These are phyloP conservation scores for Fusarium neocosmosporiellum DNA, from an alignment of 2,329 filamentous ascomycete genomes.

Conservation along the genomic window DNA sequence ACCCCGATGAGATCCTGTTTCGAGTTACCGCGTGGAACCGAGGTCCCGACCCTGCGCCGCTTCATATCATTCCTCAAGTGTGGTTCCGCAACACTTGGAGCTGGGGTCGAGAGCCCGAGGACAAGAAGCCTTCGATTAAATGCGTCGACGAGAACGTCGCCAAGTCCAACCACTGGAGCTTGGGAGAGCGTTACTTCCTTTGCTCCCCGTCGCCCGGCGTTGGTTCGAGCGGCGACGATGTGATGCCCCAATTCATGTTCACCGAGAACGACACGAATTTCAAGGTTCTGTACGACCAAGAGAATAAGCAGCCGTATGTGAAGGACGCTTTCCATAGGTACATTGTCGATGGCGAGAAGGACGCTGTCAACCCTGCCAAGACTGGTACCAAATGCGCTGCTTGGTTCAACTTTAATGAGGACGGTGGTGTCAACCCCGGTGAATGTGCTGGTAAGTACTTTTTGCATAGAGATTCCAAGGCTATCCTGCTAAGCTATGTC, in stretches of 20 bases:
- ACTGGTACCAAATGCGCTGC: conserved; percentile 89
- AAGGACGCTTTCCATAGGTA: conserved; percentile 95
- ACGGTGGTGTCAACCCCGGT: conserved; percentile 85
- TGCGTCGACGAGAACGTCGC: conserved; percentile 74
- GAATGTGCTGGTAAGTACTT: conserved; percentile 81
- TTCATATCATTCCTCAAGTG: conserved; percentile 94
- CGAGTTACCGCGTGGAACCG: conserved; percentile 97
- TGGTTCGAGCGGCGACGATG: conserved; percentile 81
- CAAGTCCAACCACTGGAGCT: conserved; percentile 80
- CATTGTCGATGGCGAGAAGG: conserved; percentile 85
- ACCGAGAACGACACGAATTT: conserved; percentile 97
- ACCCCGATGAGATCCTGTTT: conserved; percentile 91
- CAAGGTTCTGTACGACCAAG: conserved; percentile 77
- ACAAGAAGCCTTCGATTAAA: conserved; percentile 83
- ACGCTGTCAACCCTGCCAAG: conserved; percentile 81
- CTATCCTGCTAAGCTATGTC: neutral
- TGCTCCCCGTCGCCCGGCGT: conserved; percentile 91
- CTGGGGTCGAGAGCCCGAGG: conserved; percentile 83
- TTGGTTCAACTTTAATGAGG: conserved; percentile 93
- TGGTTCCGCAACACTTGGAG: conserved; percentile 99
- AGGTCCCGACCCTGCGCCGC: conserved; percentile 86
- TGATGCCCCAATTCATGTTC: conserved; percentile 87
- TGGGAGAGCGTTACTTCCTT: conserved; percentile 86
- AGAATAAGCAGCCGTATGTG: conserved; percentile 86
- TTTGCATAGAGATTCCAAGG: conserved; percentile 50